Evolutionary conservation across 352 stramenopile species (phyloP), one percentile per base, ranked within the genome.

Genomic region (Pythium apleroticum): DNA sequence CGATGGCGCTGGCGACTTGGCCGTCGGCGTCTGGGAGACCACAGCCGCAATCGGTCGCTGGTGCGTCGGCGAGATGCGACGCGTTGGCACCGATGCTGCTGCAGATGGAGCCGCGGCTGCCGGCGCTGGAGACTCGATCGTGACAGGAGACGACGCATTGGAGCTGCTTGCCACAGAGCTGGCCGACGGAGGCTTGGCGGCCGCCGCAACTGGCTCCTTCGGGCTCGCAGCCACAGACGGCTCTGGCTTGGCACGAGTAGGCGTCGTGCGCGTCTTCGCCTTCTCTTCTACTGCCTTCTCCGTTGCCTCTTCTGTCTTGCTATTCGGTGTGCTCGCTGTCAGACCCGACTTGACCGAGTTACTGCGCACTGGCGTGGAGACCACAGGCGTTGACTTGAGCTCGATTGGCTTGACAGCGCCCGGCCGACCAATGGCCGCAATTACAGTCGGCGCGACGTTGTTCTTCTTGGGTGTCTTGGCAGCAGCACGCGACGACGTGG

Each of bases 391-490:
- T n/a, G 76, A 80, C 79, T 94, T 94, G 33, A 94, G 74, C 50
- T 94, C 86, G 49, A 91, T 81, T 4, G 86, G 77, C 63, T 94
- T 94, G 8, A 91, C 81, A 3, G 78, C 78, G 14, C 81, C 80
- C 22, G 86, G 78, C 20, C 84, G 82, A 22, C 86, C 83, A 60
- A 92, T 95, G 57, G 83, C 82, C 53, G 81, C 76, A 55, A 93
- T 86, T 25, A 88, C 61, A 0, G 33, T 74, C 2, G 80, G 60
- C 20, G 78, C 78, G 7, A 76, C 72, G 50, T 71, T 87, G 39
- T 48, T 48, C 63, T 92, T 93, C 49, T 89, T 87, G 2, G 85
- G 83, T 0, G 83, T 92, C 64, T 91, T 91, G 12, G 72, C 46
- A 27, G 46, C 73, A 35, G 39, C 39, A 3, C 77, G 74, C 50